Evolutionary conservation across 306 rosid genomes (phyloP).

Genomic region (Vicia villosa): DNA sequence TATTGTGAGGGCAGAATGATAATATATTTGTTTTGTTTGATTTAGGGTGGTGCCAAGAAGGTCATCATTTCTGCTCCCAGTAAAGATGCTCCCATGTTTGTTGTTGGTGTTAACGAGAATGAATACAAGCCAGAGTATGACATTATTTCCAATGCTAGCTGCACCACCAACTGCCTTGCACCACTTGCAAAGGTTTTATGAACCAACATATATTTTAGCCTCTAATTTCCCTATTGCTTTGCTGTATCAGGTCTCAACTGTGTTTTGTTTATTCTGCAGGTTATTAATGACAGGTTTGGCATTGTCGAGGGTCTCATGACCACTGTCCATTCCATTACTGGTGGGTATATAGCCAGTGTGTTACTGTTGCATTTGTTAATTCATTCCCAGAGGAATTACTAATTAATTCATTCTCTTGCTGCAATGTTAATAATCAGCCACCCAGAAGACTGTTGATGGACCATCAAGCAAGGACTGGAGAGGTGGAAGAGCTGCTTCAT

Average conservation of each 20-base stretch:
- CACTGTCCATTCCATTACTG: conserved; percentile 82
- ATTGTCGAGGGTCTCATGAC: conserved; percentile 92
- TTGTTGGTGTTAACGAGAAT: conserved; percentile 82
- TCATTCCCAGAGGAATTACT: not conserved
- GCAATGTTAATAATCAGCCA: conserved; percentile 49
- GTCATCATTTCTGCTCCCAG: conserved; percentile 92
- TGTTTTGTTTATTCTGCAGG: conserved; percentile 45
- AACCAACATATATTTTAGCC: not conserved
- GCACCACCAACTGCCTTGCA: conserved; percentile 93
- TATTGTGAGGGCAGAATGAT: not conserved
- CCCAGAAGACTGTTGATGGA: conserved; percentile 93
- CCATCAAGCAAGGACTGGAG: conserved; percentile 93
- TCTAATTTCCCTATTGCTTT: not conserved
- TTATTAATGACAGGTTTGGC: conserved; percentile 80
- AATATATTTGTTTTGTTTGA: not conserved
- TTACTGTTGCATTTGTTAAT: not conserved
- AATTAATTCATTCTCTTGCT: not conserved
- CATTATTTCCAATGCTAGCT: conserved; percentile 80
- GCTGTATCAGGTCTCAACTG: not conserved
- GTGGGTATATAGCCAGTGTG: conserved; percentile 38
- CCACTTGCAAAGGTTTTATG: conserved; percentile 74
- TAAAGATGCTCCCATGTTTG: conserved; percentile 95
- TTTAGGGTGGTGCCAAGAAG: conserved; percentile 94
- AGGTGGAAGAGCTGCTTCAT: conserved; percentile 96
- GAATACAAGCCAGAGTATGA: conserved; percentile 67